phyloP scores from a whole-genome alignment of 2,329 filamentous ascomycete genomes.

The Neopestalotiopsis sp. region DNA sequence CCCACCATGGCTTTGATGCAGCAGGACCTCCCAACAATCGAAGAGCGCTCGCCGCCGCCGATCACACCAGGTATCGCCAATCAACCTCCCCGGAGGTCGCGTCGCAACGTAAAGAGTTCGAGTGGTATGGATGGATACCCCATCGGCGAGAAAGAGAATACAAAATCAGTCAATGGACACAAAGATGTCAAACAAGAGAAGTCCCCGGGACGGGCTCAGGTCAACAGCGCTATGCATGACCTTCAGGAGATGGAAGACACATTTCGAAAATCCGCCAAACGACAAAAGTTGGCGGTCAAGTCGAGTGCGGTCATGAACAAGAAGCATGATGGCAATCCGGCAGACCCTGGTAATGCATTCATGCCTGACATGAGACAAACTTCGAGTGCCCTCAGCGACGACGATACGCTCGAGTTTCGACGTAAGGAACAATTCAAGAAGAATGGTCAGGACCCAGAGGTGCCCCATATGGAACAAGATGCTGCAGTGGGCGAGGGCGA shows the following conservation, averaged over 20 bases:
- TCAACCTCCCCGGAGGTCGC: conserved; percentile 18
- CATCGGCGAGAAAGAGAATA: conserved; percentile 7
- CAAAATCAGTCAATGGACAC: too few relatives aligned
- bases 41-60: conserved; percentile 15
- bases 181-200: conserved; percentile 16
- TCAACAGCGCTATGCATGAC: conserved; percentile 48
- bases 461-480: neutral
- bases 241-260: conserved; percentile 54
- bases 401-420: neutral
- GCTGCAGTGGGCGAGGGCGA: conserved; percentile 9
- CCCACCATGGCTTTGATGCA: conserved; percentile 25
- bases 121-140: neutral
- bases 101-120: neutral
- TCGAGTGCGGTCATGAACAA: conserved; percentile 38
- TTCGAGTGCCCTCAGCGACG: conserved; percentile 18
- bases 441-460: neutral
- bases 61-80: neutral
- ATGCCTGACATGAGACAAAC: conserved; percentile 23
- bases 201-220: conserved; percentile 29
- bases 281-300: conserved; percentile 52
- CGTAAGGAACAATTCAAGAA: conserved; percentile 11
- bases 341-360: conserved; percentile 42
- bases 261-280: conserved; percentile 48
- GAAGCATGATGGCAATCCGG: conserved; percentile 20
- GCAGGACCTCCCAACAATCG: conserved; percentile 15